These are phyloP conservation scores for Candida anglica DNA, from an alignment of 805 yeast genomes.

Conservation along the genomic window DNA sequence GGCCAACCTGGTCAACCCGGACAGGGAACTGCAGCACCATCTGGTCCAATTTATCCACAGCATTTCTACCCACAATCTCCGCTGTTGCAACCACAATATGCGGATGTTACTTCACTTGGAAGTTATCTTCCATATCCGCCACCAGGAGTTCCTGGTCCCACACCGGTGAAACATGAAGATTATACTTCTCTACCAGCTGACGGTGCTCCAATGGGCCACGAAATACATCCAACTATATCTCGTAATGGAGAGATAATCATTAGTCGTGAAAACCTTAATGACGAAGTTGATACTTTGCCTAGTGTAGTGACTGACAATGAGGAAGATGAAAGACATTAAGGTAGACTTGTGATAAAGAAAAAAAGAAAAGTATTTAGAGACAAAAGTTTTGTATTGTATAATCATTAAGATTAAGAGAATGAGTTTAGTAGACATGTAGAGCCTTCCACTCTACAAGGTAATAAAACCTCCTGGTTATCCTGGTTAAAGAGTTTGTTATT, in stretches of 20 bases:
- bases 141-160: slow-evolving; percentile 1
- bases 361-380: not conserved
- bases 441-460: too few species aligned
- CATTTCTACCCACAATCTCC: slow-evolving; percentile 4
- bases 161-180: too few species aligned
- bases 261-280: slow-evolving; percentile 1
- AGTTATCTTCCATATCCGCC: slow-evolving; percentile 6
- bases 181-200: not conserved
- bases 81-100: slow-evolving; percentile 1
- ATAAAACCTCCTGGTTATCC: too few species aligned
- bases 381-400: not conserved
- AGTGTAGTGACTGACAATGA: slow-evolving; percentile 1
- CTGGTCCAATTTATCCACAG: too few species aligned
- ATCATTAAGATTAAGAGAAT: too few species aligned
- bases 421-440: too few species aligned
- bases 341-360: too few species aligned
- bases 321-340: too few species aligned
- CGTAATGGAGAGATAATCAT: slow-evolving; percentile 1
- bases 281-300: slow-evolving; percentile 9
- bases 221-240: not conserved
- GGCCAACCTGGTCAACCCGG: slow-evolving; percentile 1
- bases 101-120: slow-evolving; percentile 4
- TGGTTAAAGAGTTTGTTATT: too few species aligned
- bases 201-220: not conserved
- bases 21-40: not conserved